phyloP scores from a whole-genome alignment of 2,329 filamentous ascomycete genomes.

The Alternaria metachromatica region DNA sequence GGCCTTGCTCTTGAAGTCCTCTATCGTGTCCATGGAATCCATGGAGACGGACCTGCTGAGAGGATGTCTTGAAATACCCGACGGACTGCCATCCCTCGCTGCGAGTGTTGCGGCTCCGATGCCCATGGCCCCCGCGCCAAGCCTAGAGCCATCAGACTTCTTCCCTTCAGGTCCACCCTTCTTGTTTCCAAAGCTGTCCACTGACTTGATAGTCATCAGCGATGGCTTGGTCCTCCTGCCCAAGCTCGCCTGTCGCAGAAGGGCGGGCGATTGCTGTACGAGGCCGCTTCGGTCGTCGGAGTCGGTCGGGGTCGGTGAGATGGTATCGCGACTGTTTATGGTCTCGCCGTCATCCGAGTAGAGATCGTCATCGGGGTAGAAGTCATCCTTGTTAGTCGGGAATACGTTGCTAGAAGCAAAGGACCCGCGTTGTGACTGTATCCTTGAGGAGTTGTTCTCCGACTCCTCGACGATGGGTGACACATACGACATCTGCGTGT shows the following conservation, averaged over 20 bases:
- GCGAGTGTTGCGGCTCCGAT: constrained; percentile 33
- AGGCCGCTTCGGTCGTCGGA: constrained; percentile 47
- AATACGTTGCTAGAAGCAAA: constrained; percentile 59
- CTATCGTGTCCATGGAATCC: constrained; percentile 42
- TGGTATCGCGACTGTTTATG: constrained; percentile 38
- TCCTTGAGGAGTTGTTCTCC: constrained; percentile 53
- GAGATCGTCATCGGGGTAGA: constrained; percentile 48
- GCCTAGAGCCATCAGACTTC: constrained; percentile 20
- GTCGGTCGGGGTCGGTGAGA: constrained; percentile 37
- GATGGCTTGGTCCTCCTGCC: constrained; percentile 57
- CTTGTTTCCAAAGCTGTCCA: constrained; percentile 44
- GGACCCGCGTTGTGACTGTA: constrained; percentile 50
- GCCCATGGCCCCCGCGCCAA: constrained; percentile 28
- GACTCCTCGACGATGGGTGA: constrained; percentile 58
- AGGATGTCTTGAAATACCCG: constrained; percentile 28
- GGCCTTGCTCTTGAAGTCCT: constrained; percentile 23
- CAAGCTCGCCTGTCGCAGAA: constrained; percentile 55
- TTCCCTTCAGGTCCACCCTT: constrained; percentile 25
- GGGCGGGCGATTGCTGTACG: constrained; percentile 41
- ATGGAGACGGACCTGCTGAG: constrained; percentile 43
- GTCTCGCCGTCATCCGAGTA: constrained; percentile 50
- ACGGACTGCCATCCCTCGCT: constrained; percentile 32
- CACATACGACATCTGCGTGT: constrained; percentile 56
- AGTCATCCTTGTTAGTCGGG: constrained; percentile 50
- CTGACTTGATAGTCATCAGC: constrained; percentile 56